Percentiles rank a stretch among this genome's conserved stretches.
These are phyloP conservation scores for Artemisia annua DNA, from an alignment of 129 eudicot genomes.

Conservation along the genomic window DNA sequence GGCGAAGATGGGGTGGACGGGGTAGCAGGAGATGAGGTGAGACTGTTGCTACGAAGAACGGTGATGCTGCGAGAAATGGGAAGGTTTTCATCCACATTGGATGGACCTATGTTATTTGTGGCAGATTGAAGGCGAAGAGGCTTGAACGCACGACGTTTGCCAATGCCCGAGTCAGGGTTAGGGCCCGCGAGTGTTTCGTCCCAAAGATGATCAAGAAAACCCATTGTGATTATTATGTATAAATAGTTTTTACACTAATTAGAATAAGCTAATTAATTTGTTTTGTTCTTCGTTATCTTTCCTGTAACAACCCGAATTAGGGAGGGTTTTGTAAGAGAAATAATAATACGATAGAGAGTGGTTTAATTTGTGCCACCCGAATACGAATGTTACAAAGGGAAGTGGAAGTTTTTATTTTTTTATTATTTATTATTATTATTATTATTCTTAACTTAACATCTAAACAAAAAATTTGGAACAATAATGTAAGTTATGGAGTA, in stretches of 20 bases:
- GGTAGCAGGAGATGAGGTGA: slow-evolving; percentile 33
- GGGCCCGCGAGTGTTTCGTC: slow-evolving; percentile 86
- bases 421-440: background rate
- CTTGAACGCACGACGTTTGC: slow-evolving; percentile 51
- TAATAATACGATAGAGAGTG: background rate
- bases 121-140: slow-evolving; percentile 28
- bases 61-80: slow-evolving; percentile 37
- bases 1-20: slow-evolving; percentile 51
- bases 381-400: slow-evolving; percentile 43
- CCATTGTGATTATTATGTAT: slow-evolving; percentile 30
- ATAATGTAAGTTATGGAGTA: background rate
- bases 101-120: background rate
- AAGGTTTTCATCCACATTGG: slow-evolving; percentile 23
- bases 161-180: slow-evolving; percentile 60
- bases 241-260: background rate
- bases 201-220: slow-evolving; percentile 72
- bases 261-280: background rate
- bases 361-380: slow-evolving; percentile 27
- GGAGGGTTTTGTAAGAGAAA: slow-evolving; percentile 6
- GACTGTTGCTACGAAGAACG: slow-evolving; percentile 30
- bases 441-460: background rate
- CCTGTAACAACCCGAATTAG: slow-evolving; percentile 37
- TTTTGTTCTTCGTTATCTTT: slow-evolving; percentile 9
- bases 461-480: background rate
- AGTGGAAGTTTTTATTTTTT: slow-evolving; percentile 13